Evolutionary conservation across 2,329 filamentous ascomycete genomes (phyloP), one percentile per base, ranked within the genome.

Genomic region (Chaetomiaceae sp.): DNA sequence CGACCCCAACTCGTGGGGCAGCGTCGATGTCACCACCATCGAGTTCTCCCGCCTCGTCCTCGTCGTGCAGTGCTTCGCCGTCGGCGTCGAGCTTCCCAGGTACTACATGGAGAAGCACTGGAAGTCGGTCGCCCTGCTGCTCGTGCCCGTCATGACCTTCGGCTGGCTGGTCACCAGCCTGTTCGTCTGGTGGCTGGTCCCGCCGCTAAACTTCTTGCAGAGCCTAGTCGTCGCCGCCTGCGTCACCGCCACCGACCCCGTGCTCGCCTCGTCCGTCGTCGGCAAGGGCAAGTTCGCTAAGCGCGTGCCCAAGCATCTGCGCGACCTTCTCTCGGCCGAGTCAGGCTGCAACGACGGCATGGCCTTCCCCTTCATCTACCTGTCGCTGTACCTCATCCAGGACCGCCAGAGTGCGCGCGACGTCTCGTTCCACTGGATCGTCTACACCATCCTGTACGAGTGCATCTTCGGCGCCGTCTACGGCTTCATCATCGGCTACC

Each of bases 311-410:
- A 97, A 96, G 72, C 93, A 98, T 81, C 72, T 98, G 69, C 80
- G 93, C 74, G 93, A 98, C 68, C 64, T 98, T 42, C 74, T 98
- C 11, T 98, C 93, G 4, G 90, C 90, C 47, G 93, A 98, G 68
- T 98, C 93, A 7, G 93, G 93, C 24, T 98, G 93, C 70, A 98
- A 98, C 75, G 93, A 98, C 65, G 93, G 93, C 68, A 98, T 98
- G 93, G 93, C 93, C 1, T 98, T 98, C 62, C 93, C 93, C 0
- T 98, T 98, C 65, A 80, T 98, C 59, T 98, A 98, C 64, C 75
- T 98, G 24, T 84, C 87, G 1, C 72, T 96, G 24, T 97, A 96
- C 66, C 78, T 97, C 38, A 87, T 97, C 55, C 81, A 85, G 55
- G 95, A 91, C 64, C 74, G 84, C 52, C 81, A 80, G 22, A 66